Conservation (phyloP, 1,284 basidiomycete species). For the Sanguinoderma infundibulare region DNA sequence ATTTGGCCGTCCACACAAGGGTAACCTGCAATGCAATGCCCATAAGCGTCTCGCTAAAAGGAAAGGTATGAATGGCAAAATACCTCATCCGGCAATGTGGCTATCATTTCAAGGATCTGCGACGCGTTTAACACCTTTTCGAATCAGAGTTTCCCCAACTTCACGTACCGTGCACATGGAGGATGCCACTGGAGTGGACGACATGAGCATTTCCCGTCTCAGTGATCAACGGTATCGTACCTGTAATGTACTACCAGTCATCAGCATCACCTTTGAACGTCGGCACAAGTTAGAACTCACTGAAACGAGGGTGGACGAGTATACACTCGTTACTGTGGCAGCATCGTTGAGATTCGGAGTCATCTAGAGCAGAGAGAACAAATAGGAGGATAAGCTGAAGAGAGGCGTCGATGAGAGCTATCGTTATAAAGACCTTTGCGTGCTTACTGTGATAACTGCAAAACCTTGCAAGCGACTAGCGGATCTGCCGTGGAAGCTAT, state of each 20-base stretch:
- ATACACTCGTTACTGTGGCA: too few species aligned
- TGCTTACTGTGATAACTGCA: too few species aligned
- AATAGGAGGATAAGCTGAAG: too few species aligned
- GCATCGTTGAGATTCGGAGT: too few species aligned
- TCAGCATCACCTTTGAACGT: too few species aligned
- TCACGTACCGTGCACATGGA: neutral
- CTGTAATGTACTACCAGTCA: neutral
- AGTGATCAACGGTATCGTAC: neutral
- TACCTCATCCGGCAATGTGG: neutral
- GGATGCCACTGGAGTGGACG: neutral
- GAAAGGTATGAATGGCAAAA: neutral
- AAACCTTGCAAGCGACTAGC: too few species aligned
- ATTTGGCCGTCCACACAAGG: neutral
- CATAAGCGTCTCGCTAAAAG: neutral
- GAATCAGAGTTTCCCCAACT: neutral
- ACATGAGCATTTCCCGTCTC: neutral
- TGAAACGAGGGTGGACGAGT: too few species aligned
- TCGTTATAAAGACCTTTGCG: too few species aligned
- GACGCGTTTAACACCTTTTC: neutral
- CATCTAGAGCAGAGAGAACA: too few species aligned
- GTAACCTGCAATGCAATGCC: neutral
- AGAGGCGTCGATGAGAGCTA: too few species aligned
- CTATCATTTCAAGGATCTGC: neutral
- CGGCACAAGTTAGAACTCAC: too few species aligned
- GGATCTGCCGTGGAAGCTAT: too few species aligned